phyloP scores from a whole-genome alignment of 345 rosid genomes.

The Syzygium jambos region DNA sequence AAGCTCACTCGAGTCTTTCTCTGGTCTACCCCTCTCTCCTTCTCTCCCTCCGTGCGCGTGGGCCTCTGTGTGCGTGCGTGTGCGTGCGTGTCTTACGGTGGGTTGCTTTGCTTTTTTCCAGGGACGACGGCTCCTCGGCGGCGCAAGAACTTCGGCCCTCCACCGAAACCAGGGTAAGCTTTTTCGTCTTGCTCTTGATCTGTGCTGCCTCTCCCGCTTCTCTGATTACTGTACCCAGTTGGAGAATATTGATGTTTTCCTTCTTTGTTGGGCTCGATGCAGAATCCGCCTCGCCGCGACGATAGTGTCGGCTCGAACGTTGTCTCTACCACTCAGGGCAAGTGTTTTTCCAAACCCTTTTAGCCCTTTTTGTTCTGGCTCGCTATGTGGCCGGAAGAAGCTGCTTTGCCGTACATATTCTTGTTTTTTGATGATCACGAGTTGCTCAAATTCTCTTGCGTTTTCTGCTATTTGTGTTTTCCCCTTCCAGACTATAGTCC shows the following conservation, averaged over 20 bases:
- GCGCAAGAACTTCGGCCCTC: slow-evolving; percentile 12
- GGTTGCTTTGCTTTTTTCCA: slow-evolving; percentile 13
- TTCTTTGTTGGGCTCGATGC: not conserved
- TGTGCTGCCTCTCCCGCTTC: not conserved
- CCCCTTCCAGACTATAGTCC: not conserved
- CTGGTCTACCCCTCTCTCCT: slow-evolving; percentile 28
- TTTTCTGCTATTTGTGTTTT: not conserved
- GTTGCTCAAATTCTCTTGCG: not conserved
- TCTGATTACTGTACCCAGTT: not conserved
- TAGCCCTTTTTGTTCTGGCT: not conserved
- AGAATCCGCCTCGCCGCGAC: slow-evolving; percentile 17
- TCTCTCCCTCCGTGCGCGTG: not conserved
- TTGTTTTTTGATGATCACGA: not conserved
- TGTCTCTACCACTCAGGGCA: slow-evolving; percentile 10
- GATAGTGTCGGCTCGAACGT: slow-evolving; percentile 11
- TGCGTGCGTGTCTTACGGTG: not conserved
- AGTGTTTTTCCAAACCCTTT: slow-evolving; percentile 6
- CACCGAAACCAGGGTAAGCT: slow-evolving; percentile 25
- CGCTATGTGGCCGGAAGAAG: not conserved
- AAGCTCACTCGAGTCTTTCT: slow-evolving; percentile 63
- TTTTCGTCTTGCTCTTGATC: not conserved
- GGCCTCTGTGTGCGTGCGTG: not conserved
- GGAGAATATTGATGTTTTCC: not conserved
- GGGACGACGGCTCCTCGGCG: slow-evolving; percentile 52
- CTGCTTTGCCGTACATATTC: not conserved